Evolutionary conservation across 1,284 basidiomycete species (phyloP).

Genomic region (Anthracocystis walkeri): DNA sequence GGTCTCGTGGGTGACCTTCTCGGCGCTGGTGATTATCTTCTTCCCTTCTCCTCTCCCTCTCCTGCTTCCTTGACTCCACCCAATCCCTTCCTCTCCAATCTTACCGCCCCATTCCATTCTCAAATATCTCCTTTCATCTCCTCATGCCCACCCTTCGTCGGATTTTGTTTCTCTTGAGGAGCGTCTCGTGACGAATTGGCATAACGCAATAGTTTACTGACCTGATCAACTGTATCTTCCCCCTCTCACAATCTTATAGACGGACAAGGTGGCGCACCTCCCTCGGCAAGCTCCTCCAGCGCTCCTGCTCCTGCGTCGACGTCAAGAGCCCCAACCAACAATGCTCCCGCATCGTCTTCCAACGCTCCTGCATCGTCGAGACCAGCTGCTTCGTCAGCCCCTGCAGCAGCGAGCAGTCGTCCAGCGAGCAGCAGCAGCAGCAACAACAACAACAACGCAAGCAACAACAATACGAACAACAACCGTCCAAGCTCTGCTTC

Average conservation of each 20-base stretch:
- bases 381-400: conserved; percentile 20
- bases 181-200: background rate
- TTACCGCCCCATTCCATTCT: background rate
- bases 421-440: conserved; percentile 15
- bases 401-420: conserved; percentile 16
- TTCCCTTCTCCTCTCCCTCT: background rate
- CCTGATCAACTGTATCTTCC: background rate
- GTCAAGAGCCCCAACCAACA: conserved; percentile 12
- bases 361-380: conserved; percentile 22
- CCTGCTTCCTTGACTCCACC: background rate
- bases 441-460: conserved; percentile 14
- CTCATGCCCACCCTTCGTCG: background rate
- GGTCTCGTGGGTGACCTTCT: conserved; percentile 45
- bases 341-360: conserved; percentile 10
- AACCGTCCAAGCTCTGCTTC: conserved; percentile 17
- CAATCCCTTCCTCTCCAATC: background rate
- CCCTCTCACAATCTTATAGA: background rate
- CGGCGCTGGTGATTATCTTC: conserved; percentile 52
- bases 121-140: background rate
- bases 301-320: conserved; percentile 18
- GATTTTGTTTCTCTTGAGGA: background rate
- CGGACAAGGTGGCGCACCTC: conserved; percentile 22
- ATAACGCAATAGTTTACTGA: conserved; percentile 10
- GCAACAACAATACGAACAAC: conserved; percentile 21
- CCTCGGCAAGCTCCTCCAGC: conserved; percentile 18